Base-by-base conservation (phyloP, 805 yeast species). In the Metschnikowia similis region DNA sequence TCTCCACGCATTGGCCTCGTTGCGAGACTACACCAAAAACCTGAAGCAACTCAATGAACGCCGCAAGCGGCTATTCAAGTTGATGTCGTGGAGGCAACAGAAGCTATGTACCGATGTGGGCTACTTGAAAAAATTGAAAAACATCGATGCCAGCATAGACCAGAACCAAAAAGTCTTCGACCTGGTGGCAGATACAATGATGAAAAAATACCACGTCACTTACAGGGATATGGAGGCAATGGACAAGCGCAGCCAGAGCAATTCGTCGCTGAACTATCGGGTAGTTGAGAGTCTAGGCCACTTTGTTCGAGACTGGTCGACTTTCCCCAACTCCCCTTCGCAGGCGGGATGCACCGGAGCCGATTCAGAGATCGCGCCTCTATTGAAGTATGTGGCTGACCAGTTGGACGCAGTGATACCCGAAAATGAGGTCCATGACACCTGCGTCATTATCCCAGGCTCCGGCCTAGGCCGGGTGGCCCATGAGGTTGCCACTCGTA, bases 401-500 rank as follows among this genome's bases (percentile, higher is more conserved):
- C 81, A 81, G 40, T 62, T 85, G 17, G 59, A 65, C 3, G 45
- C 56, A 4, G 55, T 66, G 37, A 64, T 69, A 54, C 65, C 57
- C 6, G 52, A 41, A n/a, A 50, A 54, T 7, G 65, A 67, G 30
- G 59, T 67, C 35, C 14, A 50, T 0, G 66, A 69, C 6, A 79
- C 87, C 0, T 66, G 80, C 10, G 75, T 89, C 0, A 67, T 91
- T 4, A 79, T 88, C 1, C 97, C 98, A 0, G 98, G 98, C 0
- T 81, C 94, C 1, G 98, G 98, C 0, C 71, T 87, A 27, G 96
- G 96, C 0, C 71, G 89, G 55, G 69, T 89, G 0, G 84, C 96
- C 1, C 83, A 83, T 61, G 88, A 83, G 51, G 52, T 89, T 27
- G 71, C 82, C 1, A 9, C 50, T 9, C 75, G 73, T 39, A 69